Conservation (phyloP, 306 rosid genomes). For the Ochetophila trinervis region DNA sequence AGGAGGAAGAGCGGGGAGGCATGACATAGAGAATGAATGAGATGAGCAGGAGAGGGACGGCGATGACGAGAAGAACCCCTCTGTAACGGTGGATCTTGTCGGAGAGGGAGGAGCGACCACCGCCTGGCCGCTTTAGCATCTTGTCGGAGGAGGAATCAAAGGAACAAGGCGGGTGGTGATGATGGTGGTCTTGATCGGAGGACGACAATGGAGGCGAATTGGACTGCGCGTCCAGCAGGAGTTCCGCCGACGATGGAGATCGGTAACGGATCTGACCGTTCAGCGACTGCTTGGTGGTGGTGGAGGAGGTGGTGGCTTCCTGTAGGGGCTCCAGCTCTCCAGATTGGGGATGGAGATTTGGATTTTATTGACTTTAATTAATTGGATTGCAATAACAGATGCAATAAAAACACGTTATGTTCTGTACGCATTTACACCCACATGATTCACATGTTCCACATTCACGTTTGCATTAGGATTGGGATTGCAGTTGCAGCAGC, state of each 20-base stretch:
- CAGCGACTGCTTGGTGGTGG: slow-evolving; percentile 52
- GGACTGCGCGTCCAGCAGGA: slow-evolving; percentile 53
- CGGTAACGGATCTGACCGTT: slow-evolving; percentile 99
- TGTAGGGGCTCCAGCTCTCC: slow-evolving; percentile 74
- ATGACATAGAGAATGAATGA: slow-evolving; percentile 55
- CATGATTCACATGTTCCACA: too few relatives aligned
- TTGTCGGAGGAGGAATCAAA: slow-evolving; percentile 44
- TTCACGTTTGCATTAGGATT: too few relatives aligned
- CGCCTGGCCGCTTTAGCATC: slow-evolving; percentile 78
- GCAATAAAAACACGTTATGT: too few relatives aligned
- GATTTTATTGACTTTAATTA: too few relatives aligned
- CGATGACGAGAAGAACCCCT: slow-evolving; percentile 59
- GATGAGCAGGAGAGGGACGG: slow-evolving; percentile 69
- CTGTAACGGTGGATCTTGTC: slow-evolving; percentile 76
- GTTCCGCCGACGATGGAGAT: slow-evolving; percentile 90
- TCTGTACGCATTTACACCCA: too few relatives aligned
- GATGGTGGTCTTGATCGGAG: slow-evolving; percentile 44
- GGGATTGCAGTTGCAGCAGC: too few relatives aligned
- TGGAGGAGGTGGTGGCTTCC: slow-evolving; percentile 26
- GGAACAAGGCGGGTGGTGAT: too few relatives aligned
- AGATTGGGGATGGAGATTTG: too few relatives aligned
- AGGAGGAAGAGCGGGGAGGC: slow-evolving; percentile 47
- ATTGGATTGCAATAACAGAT: too few relatives aligned
- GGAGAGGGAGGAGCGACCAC: slow-evolving; percentile 41
- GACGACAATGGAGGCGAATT: slow-evolving; percentile 42